Conservation (phyloP, 768 basidiomycete genomes). For the Filobasidium wieringae region DNA sequence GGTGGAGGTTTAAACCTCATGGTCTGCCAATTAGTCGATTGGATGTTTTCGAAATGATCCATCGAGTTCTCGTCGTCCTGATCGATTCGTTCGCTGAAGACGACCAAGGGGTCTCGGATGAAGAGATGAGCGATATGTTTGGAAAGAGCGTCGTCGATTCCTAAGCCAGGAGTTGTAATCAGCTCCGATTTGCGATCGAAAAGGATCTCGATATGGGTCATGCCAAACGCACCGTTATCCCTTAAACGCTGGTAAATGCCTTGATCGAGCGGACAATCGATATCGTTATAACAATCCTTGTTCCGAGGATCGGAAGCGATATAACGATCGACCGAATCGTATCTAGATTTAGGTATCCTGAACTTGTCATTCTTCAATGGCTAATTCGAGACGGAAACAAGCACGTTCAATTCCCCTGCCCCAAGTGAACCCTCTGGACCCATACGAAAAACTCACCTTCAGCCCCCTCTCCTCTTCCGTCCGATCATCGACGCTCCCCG, state of each 20-base stretch:
- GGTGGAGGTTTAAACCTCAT: constrained; percentile 97
- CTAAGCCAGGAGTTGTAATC: constrained; percentile 40
- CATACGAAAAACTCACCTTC: constrained; percentile 49
- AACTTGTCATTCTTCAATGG: constrained; percentile 63
- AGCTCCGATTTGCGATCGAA: neutral
- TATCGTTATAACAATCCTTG: constrained; percentile 89
- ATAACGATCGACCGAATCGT: constrained; percentile 90
- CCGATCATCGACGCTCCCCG: constrained; percentile 95
- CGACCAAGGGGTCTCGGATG: constrained; percentile 90
- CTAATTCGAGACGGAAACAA: constrained; percentile 39
- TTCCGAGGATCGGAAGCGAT: constrained; percentile 77
- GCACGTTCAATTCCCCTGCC: neutral
- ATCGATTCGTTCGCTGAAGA: constrained; percentile 85
- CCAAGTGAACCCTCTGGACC: neutral
- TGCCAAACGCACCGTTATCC: constrained; percentile 53
- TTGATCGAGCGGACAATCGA: constrained; percentile 63
- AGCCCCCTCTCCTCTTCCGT: constrained; percentile 87
- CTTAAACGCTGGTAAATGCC: constrained; percentile 59
- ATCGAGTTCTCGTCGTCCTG: constrained; percentile 77
- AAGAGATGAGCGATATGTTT: constrained; percentile 91
- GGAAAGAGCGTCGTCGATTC: constrained; percentile 72
- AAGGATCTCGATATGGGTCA: neutral
- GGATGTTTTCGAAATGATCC: constrained; percentile 98
- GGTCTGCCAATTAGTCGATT: constrained; percentile 99
- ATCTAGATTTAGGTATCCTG: constrained; percentile 88